phyloP scores from a whole-genome alignment of 768 basidiomycete genomes.

The Porpolomopsis calyptriformis region DNA sequence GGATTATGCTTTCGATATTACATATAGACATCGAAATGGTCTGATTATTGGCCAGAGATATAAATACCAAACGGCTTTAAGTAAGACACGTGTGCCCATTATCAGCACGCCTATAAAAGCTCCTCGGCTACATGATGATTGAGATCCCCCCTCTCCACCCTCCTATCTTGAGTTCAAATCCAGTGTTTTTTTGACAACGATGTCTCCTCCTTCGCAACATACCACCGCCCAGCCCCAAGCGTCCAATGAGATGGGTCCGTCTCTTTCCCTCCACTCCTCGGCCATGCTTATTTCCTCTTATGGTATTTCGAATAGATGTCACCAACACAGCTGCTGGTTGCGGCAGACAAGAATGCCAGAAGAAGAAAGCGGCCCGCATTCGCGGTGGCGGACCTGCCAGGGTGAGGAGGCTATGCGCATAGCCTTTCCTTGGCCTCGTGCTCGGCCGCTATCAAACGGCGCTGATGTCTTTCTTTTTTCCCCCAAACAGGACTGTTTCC shows the following conservation, averaged over 20 bases:
- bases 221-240: constrained; percentile 1
- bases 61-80: too few species aligned
- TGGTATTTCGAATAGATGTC: not conserved
- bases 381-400: constrained; percentile 30
- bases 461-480: constrained; percentile 27
- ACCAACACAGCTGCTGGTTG: not conserved
- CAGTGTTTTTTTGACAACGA: too few species aligned
- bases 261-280: not conserved
- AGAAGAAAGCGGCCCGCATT: not conserved
- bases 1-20: too few species aligned
- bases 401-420: constrained; percentile 20
- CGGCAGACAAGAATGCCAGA: not conserved
- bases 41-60: too few species aligned
- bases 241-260: not conserved
- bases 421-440: constrained; percentile 15
- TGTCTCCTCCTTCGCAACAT: not conserved
- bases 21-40: too few species aligned
- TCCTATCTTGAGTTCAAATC: too few species aligned
- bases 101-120: too few species aligned
- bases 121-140: too few species aligned
- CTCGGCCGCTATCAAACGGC: constrained; percentile 33
- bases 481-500: constrained; percentile 49
- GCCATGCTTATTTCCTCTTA: not conserved
- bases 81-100: too few species aligned
- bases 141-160: too few species aligned